A percentile compares a stretch with the other conserved stretches of the same genome.
These are phyloP conservation scores for Arctium minus DNA, from an alignment of 129 eudicot genomes.

Conservation along the genomic window DNA sequence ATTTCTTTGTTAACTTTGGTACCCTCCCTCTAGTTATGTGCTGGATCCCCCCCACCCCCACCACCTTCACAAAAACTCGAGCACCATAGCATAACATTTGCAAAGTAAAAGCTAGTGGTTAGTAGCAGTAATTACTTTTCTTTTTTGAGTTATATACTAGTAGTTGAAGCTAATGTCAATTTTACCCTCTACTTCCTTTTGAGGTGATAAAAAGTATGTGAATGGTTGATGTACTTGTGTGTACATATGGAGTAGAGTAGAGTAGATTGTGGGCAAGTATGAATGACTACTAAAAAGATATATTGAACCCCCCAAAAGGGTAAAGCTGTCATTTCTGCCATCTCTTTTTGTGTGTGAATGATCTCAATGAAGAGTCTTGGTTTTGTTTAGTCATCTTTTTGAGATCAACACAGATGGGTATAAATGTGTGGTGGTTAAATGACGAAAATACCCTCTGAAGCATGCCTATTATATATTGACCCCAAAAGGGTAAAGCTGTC, in stretches of 20 bases:
- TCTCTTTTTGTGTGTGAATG: conserved; percentile 5
- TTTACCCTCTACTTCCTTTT: neutral
- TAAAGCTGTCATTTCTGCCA: conserved; percentile 5
- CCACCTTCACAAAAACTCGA: too few species aligned
- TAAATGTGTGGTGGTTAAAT: too few species aligned
- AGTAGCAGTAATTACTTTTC: neutral
- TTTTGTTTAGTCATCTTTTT: neutral
- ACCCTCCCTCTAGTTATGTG: conserved; percentile 48
- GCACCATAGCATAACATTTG: too few species aligned
- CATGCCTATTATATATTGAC: neutral
- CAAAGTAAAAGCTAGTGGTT: conserved; percentile 1
- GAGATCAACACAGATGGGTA: too few species aligned
- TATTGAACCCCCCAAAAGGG: neutral
- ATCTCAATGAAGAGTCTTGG: neutral
- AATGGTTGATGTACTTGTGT: conserved; percentile 8
- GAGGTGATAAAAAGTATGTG: neutral
- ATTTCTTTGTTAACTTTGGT: conserved; percentile 43
- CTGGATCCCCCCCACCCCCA: conserved; percentile 38
- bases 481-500: conserved; percentile 9
- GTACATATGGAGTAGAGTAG: neutral
- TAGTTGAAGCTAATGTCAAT: neutral
- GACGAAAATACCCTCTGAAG: too few species aligned
- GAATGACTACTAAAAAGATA: conserved; percentile 2
- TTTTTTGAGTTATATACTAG: neutral
- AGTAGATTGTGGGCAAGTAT: neutral